A percentile compares a stretch with the other conserved stretches of the same genome.
Evolutionary conservation across 2,329 filamentous ascomycete genomes (phyloP).

Genomic region (Cylindrodendrum hubeiense): DNA sequence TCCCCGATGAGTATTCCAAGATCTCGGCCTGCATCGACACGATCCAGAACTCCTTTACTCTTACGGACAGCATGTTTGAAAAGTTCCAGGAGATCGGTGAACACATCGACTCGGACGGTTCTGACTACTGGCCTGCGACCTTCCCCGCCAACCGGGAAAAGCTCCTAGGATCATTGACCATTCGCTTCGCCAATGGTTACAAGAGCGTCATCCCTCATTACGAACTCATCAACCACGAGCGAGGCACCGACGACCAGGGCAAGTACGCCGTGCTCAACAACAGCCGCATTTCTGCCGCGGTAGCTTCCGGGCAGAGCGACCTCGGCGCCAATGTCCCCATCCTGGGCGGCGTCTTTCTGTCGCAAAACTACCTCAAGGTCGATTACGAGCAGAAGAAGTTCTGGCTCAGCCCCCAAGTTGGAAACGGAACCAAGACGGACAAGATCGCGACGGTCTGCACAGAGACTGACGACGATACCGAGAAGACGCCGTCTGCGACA

Average conservation of each 20-base stretch:
- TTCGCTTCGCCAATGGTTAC: slow-evolving; percentile 19
- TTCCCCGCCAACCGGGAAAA: slow-evolving; percentile 9
- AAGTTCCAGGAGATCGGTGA: slow-evolving; percentile 19
- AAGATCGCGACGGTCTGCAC: slow-evolving; percentile 13
- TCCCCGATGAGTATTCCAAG: slow-evolving; percentile 3
- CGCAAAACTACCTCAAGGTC: slow-evolving; percentile 19
- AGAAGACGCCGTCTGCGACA: not conserved
- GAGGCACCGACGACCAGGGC: slow-evolving; percentile 18
- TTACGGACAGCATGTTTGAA: slow-evolving; percentile 22
- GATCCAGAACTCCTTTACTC: slow-evolving; percentile 21
- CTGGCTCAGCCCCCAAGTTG: slow-evolving; percentile 23
- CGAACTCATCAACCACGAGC: slow-evolving; percentile 22
- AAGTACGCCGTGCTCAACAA: slow-evolving; percentile 20
- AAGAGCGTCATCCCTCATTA: slow-evolving; percentile 21
- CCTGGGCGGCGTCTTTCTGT: slow-evolving; percentile 19
- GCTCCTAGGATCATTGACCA: slow-evolving; percentile 15
- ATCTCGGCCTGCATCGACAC: slow-evolving; percentile 25
- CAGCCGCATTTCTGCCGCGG: slow-evolving; percentile 17
- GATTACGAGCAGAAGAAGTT: slow-evolving; percentile 13
- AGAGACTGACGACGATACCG: not conserved
- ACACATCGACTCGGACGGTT: slow-evolving; percentile 19
- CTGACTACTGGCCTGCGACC: not conserved
- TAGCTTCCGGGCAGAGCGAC: slow-evolving; percentile 10
- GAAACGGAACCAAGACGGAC: slow-evolving; percentile 16
- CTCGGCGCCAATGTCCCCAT: slow-evolving; percentile 20